Evolutionary conservation across 305 asterid genomes (phyloP), one percentile per base, ranked within the genome.

Genomic region (Fraxinus sp.): DNA sequence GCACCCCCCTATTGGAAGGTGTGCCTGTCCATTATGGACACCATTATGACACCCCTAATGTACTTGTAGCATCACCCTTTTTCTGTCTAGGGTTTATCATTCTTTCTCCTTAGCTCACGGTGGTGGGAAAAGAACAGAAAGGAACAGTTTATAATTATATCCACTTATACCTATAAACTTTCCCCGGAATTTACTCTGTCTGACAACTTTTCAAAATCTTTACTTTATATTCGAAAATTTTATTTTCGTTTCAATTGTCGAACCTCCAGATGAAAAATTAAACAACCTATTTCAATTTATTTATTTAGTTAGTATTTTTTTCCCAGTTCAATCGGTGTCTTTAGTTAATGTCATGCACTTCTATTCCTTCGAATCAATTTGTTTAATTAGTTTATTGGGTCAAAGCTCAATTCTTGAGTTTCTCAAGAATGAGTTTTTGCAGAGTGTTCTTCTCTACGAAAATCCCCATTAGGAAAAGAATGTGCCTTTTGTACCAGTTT

Each of bases 381-480:
- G 75, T 84, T 79, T 26, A 81, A 70, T 73, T 10, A 22, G 13
- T 86, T 11, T 83, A 35, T 39, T 71, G 79, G 84, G 83, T 36
- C 24, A 44, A 73, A 74, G 81, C 80, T 20, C 71, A 76, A 74
- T 71, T 83, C 70, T 77, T 76, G 89, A 24, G 74, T 84, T 49
- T 10, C 30, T 36, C 78, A 30, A 76, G 77, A 79, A 90, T 91
- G 92, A 76, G 44, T 41, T 81, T 75, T 74, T 85, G 89, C 82
- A 18, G 79, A 46, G 68, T 70, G 26, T 64, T 46, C 37, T 37
- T 82, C 77, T 78, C 62, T 35, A 80, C 39, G 6, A 84, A 74
- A 78, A 39, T 80, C 46, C 70, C 86, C 76, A 22, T 13, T 5
- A 37, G 90, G 75, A 87, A 81, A 70, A 76, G 82, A 46, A 49